Evolutionary conservation across 2,329 filamentous ascomycete species (phyloP), one percentile per base, ranked within the genome.

Genomic region (Whalleya microplaca): DNA sequence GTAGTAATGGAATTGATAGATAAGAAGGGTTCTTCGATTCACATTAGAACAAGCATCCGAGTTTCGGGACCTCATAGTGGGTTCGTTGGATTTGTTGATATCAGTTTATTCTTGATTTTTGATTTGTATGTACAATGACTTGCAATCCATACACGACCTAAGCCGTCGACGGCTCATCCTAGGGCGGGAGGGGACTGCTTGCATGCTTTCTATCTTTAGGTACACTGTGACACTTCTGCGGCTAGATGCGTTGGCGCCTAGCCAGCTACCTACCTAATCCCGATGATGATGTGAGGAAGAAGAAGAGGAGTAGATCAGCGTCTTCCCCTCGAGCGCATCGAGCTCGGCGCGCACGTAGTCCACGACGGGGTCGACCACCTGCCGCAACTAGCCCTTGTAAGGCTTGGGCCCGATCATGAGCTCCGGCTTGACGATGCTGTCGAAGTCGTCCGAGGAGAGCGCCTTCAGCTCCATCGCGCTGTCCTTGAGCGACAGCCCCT

Each of bases 381-480:
- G 48, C 14, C 56, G 58, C 55, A 62, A 63, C 66, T 77, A 80
- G 41, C 67, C 71, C 76, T 84, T 83, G 77, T 84, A 84, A 48
- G 80, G 74, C 75, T 86, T 88, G 47, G 94, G 94, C 58, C 88
- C 88, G 71, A 99, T 83, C 94, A 99, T 99, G 72, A 98, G 84
- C 80, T 98, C 94, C 21, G 95, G 95, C 69, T 87, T 87, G 65
- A 99, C 95, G 64, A 96, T 82, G 66, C 85, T 83, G 76, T 97
- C 92, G 72, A 98, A 98, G 72, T 97, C 93, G 71, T 90, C 91
- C 72, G 88, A 87, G 63, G 87, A 94, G 65, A 98, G 80, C 45
- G 92, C 94, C 66, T 96, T 85, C 65, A 99, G 84, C 82, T 98
- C 91, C 83, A 98, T 87, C 19, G 95, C 94, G 70, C 90, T 94